Base-by-base conservation (phyloP, 2,329 filamentous ascomycete genomes). In the Aspergillus novofumigatus region DNA sequence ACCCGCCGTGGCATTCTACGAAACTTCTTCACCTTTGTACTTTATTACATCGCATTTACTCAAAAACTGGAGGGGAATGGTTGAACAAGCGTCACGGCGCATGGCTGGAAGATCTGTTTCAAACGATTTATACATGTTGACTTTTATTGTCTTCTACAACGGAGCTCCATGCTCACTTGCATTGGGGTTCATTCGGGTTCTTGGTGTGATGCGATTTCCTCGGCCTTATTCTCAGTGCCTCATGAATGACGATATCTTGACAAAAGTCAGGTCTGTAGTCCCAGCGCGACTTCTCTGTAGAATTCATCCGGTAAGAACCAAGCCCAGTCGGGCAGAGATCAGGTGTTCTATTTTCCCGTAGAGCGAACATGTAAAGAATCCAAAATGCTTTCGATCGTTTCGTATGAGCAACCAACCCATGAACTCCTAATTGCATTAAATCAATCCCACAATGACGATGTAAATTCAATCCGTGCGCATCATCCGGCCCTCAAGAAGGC, bases 341-440 rank as follows among this genome's bases (percentile, higher is more conserved):
- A 21, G 53, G 50, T 51, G 55, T 59, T 57, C 55, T 45, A 42
- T 10, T 41, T 52, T 21, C 49, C 51, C 53, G 32, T 60, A 56
- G 44, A 58, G 49, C 53, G 55, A 54, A 59, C 50, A 55, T 55
- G 25, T 58, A 57, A 65, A 44, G 52, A 61, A 59, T 56, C 49
- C 54, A 64, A 66, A 64, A 64, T 59, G 59, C 60, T 48, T 68
- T 70, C 62, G 66, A 71, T 68, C 64, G 63, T 69, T 59, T 62
- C 69, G 63, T 63, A 64, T 63, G 69, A 70, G 64, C 64, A 71
- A 67, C 68, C 69, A 63, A 69, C 62, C 71, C 69, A 69, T 67
- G 65, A 73, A 73, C 71, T 72, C 71, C 71, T 63, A 66, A 60
- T 67, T 64, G 61, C 63, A 69, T 68, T 69, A 68, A 67, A 65